phyloP scores from a whole-genome alignment of 1,139 yeast species.

The Yamadazyma friedrichii region DNA sequence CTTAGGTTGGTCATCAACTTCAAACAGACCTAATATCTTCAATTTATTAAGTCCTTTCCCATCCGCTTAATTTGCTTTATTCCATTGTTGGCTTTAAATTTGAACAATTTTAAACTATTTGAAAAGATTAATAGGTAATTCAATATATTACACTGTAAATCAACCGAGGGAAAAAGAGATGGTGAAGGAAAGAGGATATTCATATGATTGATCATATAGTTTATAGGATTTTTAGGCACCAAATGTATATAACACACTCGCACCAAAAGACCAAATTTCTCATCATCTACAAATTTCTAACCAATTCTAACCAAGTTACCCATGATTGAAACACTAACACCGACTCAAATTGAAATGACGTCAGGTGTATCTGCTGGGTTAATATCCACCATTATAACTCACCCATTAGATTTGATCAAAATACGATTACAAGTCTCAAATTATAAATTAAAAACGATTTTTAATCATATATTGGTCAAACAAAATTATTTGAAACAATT shows the following conservation, averaged over 20 bases:
- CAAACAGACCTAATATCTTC: conserved; percentile 81
- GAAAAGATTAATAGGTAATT: neutral
- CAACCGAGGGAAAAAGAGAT: no score
- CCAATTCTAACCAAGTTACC: neutral
- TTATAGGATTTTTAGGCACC: no score
- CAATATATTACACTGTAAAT: no score
- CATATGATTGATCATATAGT: no score
- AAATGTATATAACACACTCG: no score
- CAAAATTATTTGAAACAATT: neutral
- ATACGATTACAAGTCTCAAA: conserved; percentile 63
- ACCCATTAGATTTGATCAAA: conserved; percentile 86
- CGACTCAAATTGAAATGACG: conserved; percentile 44
- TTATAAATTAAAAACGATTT: conserved; percentile 5
- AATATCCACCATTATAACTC: conserved; percentile 74
- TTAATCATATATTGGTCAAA: conserved; percentile 2
- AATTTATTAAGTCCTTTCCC: conserved; percentile 74
- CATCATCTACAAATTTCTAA: no score
- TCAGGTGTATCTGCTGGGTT: conserved; percentile 87
- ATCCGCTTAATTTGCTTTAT: conserved; percentile 49
- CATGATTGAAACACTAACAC: no score
- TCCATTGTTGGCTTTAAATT: no score
- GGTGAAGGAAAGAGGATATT: neutral
- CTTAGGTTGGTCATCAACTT: conserved; percentile 86
- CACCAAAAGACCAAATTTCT: no score
- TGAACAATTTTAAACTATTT: no score